Evolutionary conservation across 2,329 filamentous ascomycete species (phyloP), one percentile per base, ranked within the genome.

Genomic region (Trichoderma endophyticum): DNA sequence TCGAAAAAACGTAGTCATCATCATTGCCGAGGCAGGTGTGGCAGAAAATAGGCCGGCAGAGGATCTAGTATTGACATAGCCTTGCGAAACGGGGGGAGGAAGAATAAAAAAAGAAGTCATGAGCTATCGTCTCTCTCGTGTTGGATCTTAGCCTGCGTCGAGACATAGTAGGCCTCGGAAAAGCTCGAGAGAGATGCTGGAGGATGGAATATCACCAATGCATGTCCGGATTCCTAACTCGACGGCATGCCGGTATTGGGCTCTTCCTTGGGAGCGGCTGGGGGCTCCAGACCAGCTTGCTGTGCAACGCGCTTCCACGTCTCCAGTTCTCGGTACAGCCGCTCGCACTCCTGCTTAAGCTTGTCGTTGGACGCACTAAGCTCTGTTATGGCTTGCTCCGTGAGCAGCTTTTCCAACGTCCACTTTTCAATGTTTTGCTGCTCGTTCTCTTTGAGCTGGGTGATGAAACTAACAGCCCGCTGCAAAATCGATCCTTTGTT

Each of bases 401-500:
- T 95, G 51, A 96, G 87, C 51, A 97, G 88, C 83, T 98, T 98
- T 83, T 96, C 93, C 32, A 96, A 85, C 4, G 93, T 95, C 93
- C 93, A 96, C 82, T 97, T 94, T 81, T 97, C 95, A 74, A 97
- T 94, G 80, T 97, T 97, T 75, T 96, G 93, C 18, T 92, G 90
- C 80, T 97, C 95, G 77, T 97, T 97, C 81, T 98, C 94, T 80
- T 96, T 97, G 51, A 99, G 88, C 79, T 98, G 94, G 12, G 91
- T 92, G 80, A 99, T 98, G 84, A 97, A 98, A 75, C 94, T 91
- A 11, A 98, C 95, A 0, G 96, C 94, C 39, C 95, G 93, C 80
- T 97, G 93, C 48, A 99, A 86, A 75, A 99, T 98, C 3, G 94
- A 97, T 0, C 96, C 96, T 83, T 99, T 99, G 86, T 99, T 98